Evolutionary conservation across 2,329 filamentous ascomycete species (phyloP).

Genomic region (Talaromyces sp.): DNA sequence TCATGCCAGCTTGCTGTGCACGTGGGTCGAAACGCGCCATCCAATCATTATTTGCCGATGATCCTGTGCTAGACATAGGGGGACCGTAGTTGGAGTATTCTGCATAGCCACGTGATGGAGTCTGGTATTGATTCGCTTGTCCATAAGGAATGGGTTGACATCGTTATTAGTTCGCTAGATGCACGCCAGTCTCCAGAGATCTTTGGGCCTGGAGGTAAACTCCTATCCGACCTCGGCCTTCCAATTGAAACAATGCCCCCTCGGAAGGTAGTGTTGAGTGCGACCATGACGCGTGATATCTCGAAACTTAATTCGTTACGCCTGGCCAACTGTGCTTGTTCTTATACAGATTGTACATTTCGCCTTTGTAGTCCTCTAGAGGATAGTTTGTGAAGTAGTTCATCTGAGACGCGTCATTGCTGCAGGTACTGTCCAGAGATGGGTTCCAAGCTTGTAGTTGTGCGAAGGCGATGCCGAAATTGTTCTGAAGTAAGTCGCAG

Average conservation of each 20-base stretch:
- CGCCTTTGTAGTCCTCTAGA: no score
- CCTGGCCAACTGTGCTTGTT: no score
- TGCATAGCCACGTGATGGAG: slow-evolving; percentile 34
- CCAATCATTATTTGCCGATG: slow-evolving; percentile 43
- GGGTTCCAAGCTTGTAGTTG: no score
- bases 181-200: slow-evolving; percentile 54
- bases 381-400: no score
- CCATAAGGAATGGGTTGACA: slow-evolving; percentile 74
- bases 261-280: slow-evolving; percentile 84
- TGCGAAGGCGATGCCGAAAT: no score
- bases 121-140: slow-evolving; percentile 31
- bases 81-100: slow-evolving; percentile 38
- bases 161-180: slow-evolving; percentile 64
- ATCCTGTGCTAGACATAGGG: slow-evolving; percentile 26
- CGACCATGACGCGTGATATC: slow-evolving; percentile 87
- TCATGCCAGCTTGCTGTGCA: slow-evolving; percentile 33
- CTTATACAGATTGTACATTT: no score
- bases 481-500: no score
- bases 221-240: slow-evolving; percentile 40
- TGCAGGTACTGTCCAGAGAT: no score
- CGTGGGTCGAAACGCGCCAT: slow-evolving; percentile 47
- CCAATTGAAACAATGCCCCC: slow-evolving; percentile 51
- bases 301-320: slow-evolving; percentile 75
- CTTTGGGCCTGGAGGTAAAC: slow-evolving; percentile 45
- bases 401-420: no score